A percentile compares a stretch with the other conserved stretches of the same genome.
Evolutionary conservation across 1,284 basidiomycete species (phyloP).

Genomic region (Heliocybe sulcata): DNA sequence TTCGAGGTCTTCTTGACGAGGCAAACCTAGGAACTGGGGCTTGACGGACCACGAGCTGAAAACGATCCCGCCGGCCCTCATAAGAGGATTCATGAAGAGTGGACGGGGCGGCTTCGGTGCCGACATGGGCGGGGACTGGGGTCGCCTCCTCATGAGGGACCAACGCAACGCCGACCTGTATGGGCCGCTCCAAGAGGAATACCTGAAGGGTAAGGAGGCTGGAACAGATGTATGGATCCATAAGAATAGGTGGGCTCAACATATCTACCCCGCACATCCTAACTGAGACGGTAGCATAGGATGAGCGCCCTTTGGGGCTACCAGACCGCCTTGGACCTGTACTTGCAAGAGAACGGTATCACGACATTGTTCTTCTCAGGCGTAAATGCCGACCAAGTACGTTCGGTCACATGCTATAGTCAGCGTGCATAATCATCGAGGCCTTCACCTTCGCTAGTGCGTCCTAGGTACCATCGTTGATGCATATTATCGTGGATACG

Average conservation of each 20-base stretch:
- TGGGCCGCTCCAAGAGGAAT: slow-evolving; percentile 50
- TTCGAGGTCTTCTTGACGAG: slow-evolving; percentile 4
- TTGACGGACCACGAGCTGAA: slow-evolving; percentile 54
- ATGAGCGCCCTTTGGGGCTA: slow-evolving; percentile 66
- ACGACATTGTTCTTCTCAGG: slow-evolving; percentile 56
- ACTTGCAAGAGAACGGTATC: slow-evolving; percentile 55
- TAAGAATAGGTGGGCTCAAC: slow-evolving; percentile 48
- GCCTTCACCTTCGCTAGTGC: slow-evolving; percentile 31
- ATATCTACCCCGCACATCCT: neutral
- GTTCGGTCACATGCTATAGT: slow-evolving; percentile 2
- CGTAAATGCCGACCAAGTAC: slow-evolving; percentile 63
- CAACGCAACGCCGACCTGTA: slow-evolving; percentile 50
- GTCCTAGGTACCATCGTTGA: slow-evolving; percentile 60
- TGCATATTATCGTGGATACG: slow-evolving; percentile 58
- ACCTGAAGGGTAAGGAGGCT: slow-evolving; percentile 38
- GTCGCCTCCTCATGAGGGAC: slow-evolving; percentile 53
- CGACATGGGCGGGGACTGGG: slow-evolving; percentile 45
- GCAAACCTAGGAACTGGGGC: slow-evolving; percentile 53
- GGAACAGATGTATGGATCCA: slow-evolving; percentile 68
- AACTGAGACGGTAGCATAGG: slow-evolving; percentile 21
- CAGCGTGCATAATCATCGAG: no score
- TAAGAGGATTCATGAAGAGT: slow-evolving; percentile 40
- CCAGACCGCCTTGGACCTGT: slow-evolving; percentile 51
- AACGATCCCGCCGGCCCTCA: slow-evolving; percentile 54
- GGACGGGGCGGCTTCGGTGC: slow-evolving; percentile 50